Base-by-base conservation (phyloP, 345 rosid species). In the Sonneratia alba region DNA sequence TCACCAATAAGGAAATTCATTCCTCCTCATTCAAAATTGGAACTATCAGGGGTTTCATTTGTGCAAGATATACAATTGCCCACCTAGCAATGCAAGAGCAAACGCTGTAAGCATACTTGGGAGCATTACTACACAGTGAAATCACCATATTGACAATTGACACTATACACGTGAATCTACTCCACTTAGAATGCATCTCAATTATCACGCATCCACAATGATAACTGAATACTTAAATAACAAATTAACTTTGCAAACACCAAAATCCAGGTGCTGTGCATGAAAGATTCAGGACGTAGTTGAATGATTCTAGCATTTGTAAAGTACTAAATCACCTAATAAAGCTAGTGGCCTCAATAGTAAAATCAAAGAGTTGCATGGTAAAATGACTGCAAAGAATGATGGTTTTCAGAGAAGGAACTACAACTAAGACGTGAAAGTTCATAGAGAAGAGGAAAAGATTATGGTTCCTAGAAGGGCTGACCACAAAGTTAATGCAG, bases 51-150 rank as follows among this genome's bases (percentile, higher is more conserved):
- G 99, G 99, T 69, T 95, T 92, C 99, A 95, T 88, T 77, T 95
- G 98, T 32, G 98, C 98, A 70, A 95, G 84, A 77, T 95, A 95
- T 57, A 95, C 99, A 79, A 95, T 95, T 14, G 99, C 98, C 98
- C 97, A 95, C 98, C 98, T 95, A 72, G 65, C 68, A 83, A 36
- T 72, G 51, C 27, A 76, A 67, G 24, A 51, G 43, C 22, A 48
- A 12, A 42, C 36, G 15, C 70, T 16, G 70, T 22, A 68, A 68
- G 36, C 70, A 68, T 3, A 68, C 12, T 68, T 13, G 69, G 22
- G 48, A 16, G 24, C 12, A 18, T 8, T n/a, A 6, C 24, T 16
- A 21, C 7, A 40, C 19, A 71, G 36, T 5, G 24, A 61, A 43
- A 5, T 38, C 32, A 57, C 63, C 32, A 3, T 3, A 57, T 57